phyloP scores from a whole-genome alignment of 1,284 basidiomycete genomes.

The Flammula alnicola region DNA sequence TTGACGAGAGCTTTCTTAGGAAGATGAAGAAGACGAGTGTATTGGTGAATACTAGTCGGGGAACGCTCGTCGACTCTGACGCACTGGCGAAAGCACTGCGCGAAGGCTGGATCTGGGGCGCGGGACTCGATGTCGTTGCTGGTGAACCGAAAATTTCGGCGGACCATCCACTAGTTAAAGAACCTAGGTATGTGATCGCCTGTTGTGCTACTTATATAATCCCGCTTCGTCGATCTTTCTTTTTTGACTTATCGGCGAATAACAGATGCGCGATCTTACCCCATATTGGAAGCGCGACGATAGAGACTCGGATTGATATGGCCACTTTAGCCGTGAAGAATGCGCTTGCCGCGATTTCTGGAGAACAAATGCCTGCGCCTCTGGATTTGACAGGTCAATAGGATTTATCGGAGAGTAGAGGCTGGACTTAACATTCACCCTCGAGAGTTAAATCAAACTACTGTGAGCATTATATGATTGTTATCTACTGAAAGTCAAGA shows the following conservation, averaged over 20 bases:
- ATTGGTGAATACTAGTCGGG: conserved; percentile 81
- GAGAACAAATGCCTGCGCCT: conserved; percentile 52
- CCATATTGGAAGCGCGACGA: conserved; percentile 90
- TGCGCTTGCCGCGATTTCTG: conserved; percentile 57
- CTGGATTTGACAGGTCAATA: conserved; percentile 10
- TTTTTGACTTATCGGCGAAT: neutral
- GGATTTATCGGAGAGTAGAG: too few species aligned
- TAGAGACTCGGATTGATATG: conserved; percentile 86
- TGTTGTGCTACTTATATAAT: neutral
- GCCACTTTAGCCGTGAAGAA: conserved; percentile 74
- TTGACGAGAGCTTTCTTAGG: conserved; percentile 73
- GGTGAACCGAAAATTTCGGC: conserved; percentile 82
- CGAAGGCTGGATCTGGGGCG: conserved; percentile 85
- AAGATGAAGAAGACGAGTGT: conserved; percentile 87
- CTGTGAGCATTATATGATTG: too few species aligned
- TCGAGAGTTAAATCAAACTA: too few species aligned
- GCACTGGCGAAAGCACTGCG: conserved; percentile 84
- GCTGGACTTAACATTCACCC: too few species aligned
- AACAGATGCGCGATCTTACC: conserved; percentile 80
- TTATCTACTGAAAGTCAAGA: too few species aligned
- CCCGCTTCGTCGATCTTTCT: too few species aligned
- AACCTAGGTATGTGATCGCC: conserved; percentile 64
- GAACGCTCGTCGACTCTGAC: conserved; percentile 86
- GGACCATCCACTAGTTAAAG: conserved; percentile 82
- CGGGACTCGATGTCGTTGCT: conserved; percentile 93